Conservation (phyloP, 2,329 filamentous ascomycete species). For the Talaromyces rugulosus region DNA sequence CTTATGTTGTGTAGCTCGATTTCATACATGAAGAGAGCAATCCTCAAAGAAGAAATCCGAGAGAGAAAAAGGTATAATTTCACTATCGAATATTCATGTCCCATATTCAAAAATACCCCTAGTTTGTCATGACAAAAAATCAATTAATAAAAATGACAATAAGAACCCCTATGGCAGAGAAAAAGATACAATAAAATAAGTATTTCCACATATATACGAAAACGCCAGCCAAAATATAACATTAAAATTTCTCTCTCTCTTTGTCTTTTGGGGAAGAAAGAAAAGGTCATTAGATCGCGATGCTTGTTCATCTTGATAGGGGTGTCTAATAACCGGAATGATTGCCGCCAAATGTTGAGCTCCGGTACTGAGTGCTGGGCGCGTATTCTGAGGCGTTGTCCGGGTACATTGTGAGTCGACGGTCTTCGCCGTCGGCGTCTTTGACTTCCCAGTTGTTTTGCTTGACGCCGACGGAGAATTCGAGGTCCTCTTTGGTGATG, state of each 20-base stretch:
- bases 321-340: constrained; percentile 14
- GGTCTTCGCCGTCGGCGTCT: constrained; percentile 79
- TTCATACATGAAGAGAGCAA: background rate
- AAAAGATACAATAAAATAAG: background rate
- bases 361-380: constrained; percentile 40
- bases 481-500: constrained; percentile 95
- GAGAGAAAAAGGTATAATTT: background rate
- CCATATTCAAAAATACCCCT: background rate
- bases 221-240: background rate
- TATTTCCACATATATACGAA: background rate
- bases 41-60: background rate
- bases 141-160: background rate
- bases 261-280: background rate
- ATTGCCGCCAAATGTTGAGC: constrained; percentile 34
- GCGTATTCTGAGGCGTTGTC: constrained; percentile 50
- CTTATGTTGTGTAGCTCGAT: background rate
- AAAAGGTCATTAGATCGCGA: background rate
- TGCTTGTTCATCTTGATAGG: background rate
- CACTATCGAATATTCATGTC: background rate
- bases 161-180: background rate
- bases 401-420: constrained; percentile 66
- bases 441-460: constrained; percentile 99
- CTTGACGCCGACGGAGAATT: constrained; percentile 93
- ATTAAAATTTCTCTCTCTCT: background rate
- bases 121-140: background rate